phyloP scores from a whole-genome alignment of 2,329 filamentous ascomycete species.

The Trichoderma lentiforme region DNA sequence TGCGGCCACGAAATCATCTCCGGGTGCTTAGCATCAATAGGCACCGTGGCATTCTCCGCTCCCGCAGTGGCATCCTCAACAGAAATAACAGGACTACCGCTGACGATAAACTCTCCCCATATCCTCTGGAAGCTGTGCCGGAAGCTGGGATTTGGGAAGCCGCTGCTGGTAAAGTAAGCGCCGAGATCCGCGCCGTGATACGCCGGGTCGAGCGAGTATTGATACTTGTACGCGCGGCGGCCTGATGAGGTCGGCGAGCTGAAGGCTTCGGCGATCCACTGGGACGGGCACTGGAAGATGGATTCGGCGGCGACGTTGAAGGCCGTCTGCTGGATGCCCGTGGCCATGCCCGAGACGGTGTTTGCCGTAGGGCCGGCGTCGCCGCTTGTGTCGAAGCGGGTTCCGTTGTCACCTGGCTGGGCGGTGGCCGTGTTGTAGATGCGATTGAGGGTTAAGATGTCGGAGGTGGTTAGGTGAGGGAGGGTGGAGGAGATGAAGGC shows the following conservation, averaged over 20 bases:
- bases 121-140: constrained; percentile 39
- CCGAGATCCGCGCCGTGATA: constrained; percentile 38
- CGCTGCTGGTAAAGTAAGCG: constrained; percentile 35
- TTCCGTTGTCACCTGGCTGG: constrained; percentile 24
- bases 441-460: constrained; percentile 32
- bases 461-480: constrained; percentile 31
- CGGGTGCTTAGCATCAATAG: constrained; percentile 26
- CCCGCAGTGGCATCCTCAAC: constrained; percentile 25
- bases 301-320: constrained; percentile 53
- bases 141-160: constrained; percentile 28
- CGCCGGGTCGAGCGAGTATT: constrained; percentile 44
- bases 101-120: constrained; percentile 46
- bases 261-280: constrained; percentile 53
- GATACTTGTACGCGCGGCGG: constrained; percentile 44
- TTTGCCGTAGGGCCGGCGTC: constrained; percentile 43
- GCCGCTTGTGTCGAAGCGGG: constrained; percentile 38
- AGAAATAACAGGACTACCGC: constrained; percentile 39
- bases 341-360: constrained; percentile 45
- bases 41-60: constrained; percentile 27
- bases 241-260: constrained; percentile 22
- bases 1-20: constrained; percentile 33
- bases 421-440: constrained; percentile 28
- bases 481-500: constrained; percentile 33
- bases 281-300: constrained; percentile 54
- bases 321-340: constrained; percentile 53